Conservation (phyloP, 2,329 filamentous ascomycete species). For the Septoria petroselini region DNA sequence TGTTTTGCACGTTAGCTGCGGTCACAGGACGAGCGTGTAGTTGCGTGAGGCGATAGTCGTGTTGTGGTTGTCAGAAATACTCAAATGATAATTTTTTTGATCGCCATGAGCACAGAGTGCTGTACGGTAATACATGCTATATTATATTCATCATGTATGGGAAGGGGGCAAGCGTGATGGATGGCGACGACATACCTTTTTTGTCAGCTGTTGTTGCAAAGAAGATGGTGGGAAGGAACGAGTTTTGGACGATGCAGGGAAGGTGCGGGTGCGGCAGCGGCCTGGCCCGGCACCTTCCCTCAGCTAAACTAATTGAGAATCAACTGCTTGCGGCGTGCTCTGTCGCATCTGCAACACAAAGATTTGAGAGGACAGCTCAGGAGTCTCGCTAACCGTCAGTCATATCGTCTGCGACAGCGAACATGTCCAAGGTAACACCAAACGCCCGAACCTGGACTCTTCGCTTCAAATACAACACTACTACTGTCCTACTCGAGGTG, state of each 20-base stretch:
- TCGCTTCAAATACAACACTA: conserved; percentile 48
- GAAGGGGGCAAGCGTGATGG: not conserved
- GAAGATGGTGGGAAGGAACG: conserved; percentile 5
- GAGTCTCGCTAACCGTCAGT: too few relatives aligned
- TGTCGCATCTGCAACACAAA: too few relatives aligned
- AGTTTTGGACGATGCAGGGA: conserved; percentile 1
- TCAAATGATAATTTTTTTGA: conserved; percentile 17
- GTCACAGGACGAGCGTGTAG: not conserved
- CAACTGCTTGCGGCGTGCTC: too few relatives aligned
- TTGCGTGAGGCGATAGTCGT: not conserved
- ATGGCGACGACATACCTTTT: conserved; percentile 4
- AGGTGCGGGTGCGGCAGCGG: not conserved
- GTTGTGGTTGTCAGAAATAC: conserved; percentile 11
- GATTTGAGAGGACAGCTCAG: too few relatives aligned
- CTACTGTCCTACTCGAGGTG: conserved; percentile 48
- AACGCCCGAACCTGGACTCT: conserved; percentile 41
- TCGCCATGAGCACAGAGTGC: conserved; percentile 15
- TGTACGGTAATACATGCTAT: conserved; percentile 17
- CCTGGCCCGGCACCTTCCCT: too few relatives aligned
- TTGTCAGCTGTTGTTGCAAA: not conserved
- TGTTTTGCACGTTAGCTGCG: conserved; percentile 7
- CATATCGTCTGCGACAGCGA: too few relatives aligned
- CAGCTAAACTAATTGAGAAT: too few relatives aligned
- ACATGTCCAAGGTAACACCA: conserved; percentile 27
- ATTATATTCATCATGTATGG: conserved; percentile 11